These are phyloP conservation scores for Gastrolobium villosum DNA, from an alignment of 306 rosid genomes.

Conservation along the genomic window DNA sequence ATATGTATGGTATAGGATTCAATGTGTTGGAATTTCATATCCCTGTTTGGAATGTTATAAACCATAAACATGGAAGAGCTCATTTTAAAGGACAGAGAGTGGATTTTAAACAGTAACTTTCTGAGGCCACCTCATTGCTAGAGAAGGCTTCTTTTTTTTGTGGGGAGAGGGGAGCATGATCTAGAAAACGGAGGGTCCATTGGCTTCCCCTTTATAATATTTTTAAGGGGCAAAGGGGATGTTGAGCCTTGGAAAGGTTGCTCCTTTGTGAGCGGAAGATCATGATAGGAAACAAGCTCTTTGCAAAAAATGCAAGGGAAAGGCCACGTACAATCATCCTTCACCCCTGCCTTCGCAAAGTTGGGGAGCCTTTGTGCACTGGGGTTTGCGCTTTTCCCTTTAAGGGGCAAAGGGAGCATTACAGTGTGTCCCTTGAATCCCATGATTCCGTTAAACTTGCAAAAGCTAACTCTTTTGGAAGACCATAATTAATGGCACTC, in stretches of 20 bases:
- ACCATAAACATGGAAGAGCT: background rate
- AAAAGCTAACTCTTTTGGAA: background rate
- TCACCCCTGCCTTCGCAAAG: no score
- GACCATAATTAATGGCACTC: background rate
- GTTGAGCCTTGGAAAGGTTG: no score
- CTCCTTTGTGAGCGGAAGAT: no score
- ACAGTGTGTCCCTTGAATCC: background rate
- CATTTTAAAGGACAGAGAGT: background rate
- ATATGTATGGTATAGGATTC: background rate
- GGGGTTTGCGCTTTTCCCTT: background rate
- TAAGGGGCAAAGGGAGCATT: background rate
- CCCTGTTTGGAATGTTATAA: background rate
- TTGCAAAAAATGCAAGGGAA: no score
- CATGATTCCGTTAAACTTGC: background rate
- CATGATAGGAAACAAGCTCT: no score
- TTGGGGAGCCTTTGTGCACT: no score
- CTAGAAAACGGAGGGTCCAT: background rate
- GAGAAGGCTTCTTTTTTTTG: background rate
- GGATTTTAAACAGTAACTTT: constrained; percentile 12
- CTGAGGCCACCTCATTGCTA: background rate
- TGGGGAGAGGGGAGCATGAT: no score
- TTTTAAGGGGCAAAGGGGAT: background rate
- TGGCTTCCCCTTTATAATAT: background rate
- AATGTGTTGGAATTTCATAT: background rate
- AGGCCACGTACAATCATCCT: no score